Evolutionary conservation across 1,284 basidiomycete genomes (phyloP), one percentile per base, ranked within the genome.

Genomic region (Heimioporus retisporus): DNA sequence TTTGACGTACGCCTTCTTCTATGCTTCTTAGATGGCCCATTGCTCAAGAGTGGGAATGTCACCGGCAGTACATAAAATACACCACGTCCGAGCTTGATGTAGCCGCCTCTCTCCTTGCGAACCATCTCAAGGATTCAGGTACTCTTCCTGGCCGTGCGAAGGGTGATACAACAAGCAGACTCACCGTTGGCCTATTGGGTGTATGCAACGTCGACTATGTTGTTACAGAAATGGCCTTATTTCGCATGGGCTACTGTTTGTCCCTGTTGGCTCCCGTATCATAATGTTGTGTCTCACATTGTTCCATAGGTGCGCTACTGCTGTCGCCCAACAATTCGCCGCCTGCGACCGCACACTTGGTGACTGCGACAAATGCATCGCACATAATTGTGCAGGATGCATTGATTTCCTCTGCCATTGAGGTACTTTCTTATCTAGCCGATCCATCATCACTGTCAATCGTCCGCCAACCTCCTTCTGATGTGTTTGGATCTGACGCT

Each of bases 291-390:
- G 72, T 19, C 18, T 16, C 40, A 16, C 28, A 28, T 28, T 28
- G 28, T 28, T 40, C 11, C 11, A 10, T 11, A 40, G 35, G 10
- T 13, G 35, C 11, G 35, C 35, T 40, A 2, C 11, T 40, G 7
- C 35, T 40, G 35, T 44, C 35, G 23, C 28, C 48, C 28, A 88
- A 90, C 77, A 90, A 90, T 74, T 86, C 86, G 0, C 80, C 85
- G 0, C 79, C 87, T 1, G 88, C 88, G 6, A 82, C 88, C 42
- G 86, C 86, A 0, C 87, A 90, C 71, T 78, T 91, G 55, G 80
- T 84, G 72, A 81, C 82, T 50, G 72, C 81, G n/a, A 90, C 88
- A 2, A 75, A 81, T 15, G 77, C 85, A 1, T 76, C 79, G 0
- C 81, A 84, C 65, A 69, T 91, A 25, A 82, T 78, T 15, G 76